phyloP scores from a whole-genome alignment of 2,329 filamentous ascomycete species.

The Fusarium continuum region DNA sequence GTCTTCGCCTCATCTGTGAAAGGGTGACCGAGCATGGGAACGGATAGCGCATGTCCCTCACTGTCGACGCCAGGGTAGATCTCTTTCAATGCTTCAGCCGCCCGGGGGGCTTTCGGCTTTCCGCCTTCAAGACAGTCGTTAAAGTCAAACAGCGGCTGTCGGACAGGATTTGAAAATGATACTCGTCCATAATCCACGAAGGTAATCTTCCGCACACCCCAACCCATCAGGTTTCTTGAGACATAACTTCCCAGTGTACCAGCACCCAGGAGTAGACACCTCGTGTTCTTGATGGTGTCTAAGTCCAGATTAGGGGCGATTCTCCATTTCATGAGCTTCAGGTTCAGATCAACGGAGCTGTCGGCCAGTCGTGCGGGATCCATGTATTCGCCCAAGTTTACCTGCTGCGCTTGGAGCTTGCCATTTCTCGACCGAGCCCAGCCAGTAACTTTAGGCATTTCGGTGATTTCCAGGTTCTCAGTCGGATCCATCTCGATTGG shows the following conservation, averaged over 20 bases:
- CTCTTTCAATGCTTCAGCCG: conserved; percentile 80
- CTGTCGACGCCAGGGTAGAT: conserved; percentile 93
- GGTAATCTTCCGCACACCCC: conserved; percentile 94
- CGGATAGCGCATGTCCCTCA: conserved; percentile 80
- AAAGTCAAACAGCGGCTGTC: conserved; percentile 92
- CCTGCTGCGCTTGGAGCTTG: conserved; percentile 80
- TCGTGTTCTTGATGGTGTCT: conserved; percentile 87
- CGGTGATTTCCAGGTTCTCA: conserved; percentile 54
- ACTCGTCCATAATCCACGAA: conserved; percentile 95
- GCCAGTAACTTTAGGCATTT: conserved; percentile 89
- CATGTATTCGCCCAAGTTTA: conserved; percentile 92
- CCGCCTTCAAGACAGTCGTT: conserved; percentile 88
- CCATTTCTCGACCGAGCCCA: conserved; percentile 88
- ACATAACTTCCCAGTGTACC: conserved; percentile 96
- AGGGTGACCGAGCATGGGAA: conserved; percentile 96
- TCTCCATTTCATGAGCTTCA: conserved; percentile 99
- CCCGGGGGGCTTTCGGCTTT: conserved; percentile 81
- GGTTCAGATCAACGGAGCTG: conserved; percentile 92
- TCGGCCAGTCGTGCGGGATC: conserved; percentile 88
- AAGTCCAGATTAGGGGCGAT: conserved; percentile 89
- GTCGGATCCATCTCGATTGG: conserved; percentile 66
- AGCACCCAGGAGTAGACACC: conserved; percentile 88
- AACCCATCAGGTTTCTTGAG: conserved; percentile 88
- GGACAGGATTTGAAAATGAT: conserved; percentile 95
- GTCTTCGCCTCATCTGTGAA: conserved; percentile 77